phyloP scores from a whole-genome alignment of 1,284 basidiomycete species.

The Fomitiporia mediterranea region DNA sequence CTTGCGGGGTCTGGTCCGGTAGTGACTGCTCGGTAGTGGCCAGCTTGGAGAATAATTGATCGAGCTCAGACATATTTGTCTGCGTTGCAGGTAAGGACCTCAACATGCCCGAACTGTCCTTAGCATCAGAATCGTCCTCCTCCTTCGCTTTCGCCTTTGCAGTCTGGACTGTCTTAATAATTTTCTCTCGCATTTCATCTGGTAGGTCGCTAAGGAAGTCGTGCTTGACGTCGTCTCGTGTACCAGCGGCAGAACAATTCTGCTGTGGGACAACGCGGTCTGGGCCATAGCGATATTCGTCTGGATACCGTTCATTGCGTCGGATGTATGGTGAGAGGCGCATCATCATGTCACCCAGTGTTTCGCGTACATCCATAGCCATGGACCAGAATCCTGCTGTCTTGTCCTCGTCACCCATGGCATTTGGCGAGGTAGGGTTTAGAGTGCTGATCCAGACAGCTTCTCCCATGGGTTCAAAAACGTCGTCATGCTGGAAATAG shows the following conservation, averaged over 20 bases:
- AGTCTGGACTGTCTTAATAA: conserved; percentile 12
- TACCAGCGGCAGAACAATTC: neutral
- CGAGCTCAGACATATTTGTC: conserved; percentile 44
- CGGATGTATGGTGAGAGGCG: conserved; percentile 62
- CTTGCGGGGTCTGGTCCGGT: conserved; percentile 12
- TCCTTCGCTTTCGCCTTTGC: conserved; percentile 10
- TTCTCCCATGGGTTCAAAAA: conserved; percentile 55
- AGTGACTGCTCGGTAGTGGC: conserved; percentile 5
- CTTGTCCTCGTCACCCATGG: conserved; percentile 21
- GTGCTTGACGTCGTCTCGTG: neutral
- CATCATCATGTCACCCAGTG: conserved; percentile 62
- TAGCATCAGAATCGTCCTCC: neutral
- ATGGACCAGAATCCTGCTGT: conserved; percentile 76
- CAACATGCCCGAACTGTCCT: neutral
- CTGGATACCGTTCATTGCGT: conserved; percentile 59
- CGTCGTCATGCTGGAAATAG: conserved; percentile 74
- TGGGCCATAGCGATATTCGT: conserved; percentile 61
- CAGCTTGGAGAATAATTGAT: conserved; percentile 59
- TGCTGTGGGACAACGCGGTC: conserved; percentile 53
- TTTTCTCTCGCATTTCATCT: conserved; percentile 11
- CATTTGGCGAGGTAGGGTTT: conserved; percentile 3
- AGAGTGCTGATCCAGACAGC: conserved; percentile 16
- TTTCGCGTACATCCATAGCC: conserved; percentile 64
- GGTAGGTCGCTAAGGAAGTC: conserved; percentile 9
- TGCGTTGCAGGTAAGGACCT: conserved; percentile 20